Evolutionary conservation across 2,329 filamentous ascomycete genomes (phyloP).

Genomic region (Aspergillus sp.): DNA sequence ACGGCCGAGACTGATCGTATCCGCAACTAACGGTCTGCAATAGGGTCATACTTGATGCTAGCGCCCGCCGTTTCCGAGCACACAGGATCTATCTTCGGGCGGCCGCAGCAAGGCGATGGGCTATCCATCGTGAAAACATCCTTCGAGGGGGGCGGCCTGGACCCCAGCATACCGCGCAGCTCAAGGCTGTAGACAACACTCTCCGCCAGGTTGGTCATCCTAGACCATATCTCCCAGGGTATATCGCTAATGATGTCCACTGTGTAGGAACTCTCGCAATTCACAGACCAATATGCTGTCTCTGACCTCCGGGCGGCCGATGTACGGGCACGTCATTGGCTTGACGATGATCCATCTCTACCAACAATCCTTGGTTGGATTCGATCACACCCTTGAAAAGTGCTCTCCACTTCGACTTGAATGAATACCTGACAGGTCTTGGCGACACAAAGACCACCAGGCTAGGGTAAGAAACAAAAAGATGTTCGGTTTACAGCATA

Average conservation of each 20-base stretch:
- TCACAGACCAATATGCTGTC: conserved; percentile 58
- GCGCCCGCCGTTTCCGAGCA: conserved; percentile 59
- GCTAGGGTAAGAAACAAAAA: neutral
- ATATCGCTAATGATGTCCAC: neutral
- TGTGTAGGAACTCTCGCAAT: conserved; percentile 53
- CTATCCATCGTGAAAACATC: conserved; percentile 51
- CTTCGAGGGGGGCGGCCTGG: conserved; percentile 51
- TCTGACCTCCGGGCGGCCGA: conserved; percentile 56
- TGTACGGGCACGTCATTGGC: conserved; percentile 57
- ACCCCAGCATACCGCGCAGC: conserved; percentile 44
- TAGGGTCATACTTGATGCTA: conserved; percentile 61
- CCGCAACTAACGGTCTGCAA: neutral
- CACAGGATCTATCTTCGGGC: conserved; percentile 60
- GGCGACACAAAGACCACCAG: neutral
- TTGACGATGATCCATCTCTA: conserved; percentile 59
- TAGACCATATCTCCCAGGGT: neutral
- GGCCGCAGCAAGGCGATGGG: conserved; percentile 58
- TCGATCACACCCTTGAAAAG: conserved; percentile 30
- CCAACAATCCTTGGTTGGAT: conserved; percentile 49
- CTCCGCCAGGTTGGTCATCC: conserved; percentile 46
- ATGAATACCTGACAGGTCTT: neutral
- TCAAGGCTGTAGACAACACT: conserved; percentile 49
- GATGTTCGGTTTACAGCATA: conserved; percentile 4
- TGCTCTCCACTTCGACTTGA: neutral
- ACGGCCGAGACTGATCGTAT: neutral